Evolutionary conservation across 768 basidiomycete species (phyloP).

Genomic region (Pisolithus microcarpus): DNA sequence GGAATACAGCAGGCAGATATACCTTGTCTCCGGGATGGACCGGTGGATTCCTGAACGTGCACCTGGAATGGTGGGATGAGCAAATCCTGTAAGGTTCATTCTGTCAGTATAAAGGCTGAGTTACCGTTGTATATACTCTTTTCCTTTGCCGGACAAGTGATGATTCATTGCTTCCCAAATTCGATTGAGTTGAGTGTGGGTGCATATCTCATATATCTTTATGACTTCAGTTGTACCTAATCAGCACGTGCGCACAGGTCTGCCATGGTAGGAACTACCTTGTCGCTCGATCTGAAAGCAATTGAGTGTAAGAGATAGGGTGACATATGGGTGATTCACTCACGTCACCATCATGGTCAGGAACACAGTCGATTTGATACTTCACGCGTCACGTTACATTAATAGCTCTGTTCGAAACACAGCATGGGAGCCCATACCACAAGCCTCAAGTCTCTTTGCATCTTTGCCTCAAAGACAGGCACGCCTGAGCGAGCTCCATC

Average conservation of each 20-base stretch:
- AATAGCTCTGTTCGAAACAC: not conserved
- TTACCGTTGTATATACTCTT: conserved; percentile 49
- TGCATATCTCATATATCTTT: conserved; percentile 45
- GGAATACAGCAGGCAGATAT: conserved; percentile 47
- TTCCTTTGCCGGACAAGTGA: conserved; percentile 37
- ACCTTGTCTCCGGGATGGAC: conserved; percentile 32
- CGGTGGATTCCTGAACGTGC: conserved; percentile 35
- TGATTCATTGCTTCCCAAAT: conserved; percentile 42
- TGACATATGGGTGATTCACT: not conserved
- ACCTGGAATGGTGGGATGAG: conserved; percentile 26
- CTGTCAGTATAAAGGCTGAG: not conserved
- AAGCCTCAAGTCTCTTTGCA: conserved; percentile 40
- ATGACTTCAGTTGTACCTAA: conserved; percentile 27
- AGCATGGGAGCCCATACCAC: conserved; percentile 29
- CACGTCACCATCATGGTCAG: conserved; percentile 26
- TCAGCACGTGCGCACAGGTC: not conserved
- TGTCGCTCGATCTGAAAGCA: conserved; percentile 32
- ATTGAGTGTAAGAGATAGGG: not conserved
- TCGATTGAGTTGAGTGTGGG: conserved; percentile 39
- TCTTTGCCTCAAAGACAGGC: conserved; percentile 57
- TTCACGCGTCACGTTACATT: not conserved
- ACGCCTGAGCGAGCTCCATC: conserved; percentile 35
- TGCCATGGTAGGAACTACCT: conserved; percentile 19
- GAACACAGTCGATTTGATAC: conserved; percentile 36
- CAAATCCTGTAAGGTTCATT: not conserved